Base-by-base conservation (phyloP, 179 eudicot genomes). In the Camellia oleifera region DNA sequence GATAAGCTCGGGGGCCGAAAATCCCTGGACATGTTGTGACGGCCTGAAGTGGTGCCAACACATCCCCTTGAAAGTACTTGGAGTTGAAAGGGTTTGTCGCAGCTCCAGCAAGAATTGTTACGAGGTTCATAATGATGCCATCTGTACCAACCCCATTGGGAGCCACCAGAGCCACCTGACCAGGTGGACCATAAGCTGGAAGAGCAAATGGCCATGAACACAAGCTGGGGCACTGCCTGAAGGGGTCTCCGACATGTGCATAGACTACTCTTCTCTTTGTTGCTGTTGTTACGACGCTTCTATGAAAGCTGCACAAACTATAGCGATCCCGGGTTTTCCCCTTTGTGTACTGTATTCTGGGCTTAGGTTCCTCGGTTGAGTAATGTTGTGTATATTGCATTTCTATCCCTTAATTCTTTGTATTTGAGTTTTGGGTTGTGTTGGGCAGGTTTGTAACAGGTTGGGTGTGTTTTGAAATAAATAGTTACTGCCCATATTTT, bases 71-170 rank as follows among this genome's bases (percentile, higher is more conserved):
- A 42, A 68, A 83, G 63, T 82, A 82, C 7, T 82, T 82, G 13
- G 68, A 52, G 26, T 74, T 74, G 57, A 79, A 82, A 8, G 85
- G 82, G 48, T 83, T 83, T 7, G 85, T 75, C 23, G 58, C 69
- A 1, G 80, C 82, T n/a, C 79, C 82, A 0, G 82, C 80, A 26
- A 79, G 82, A 58, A 79, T 17, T 0, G 77, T 83, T 0, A 82
- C 85, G 2, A 83, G 20, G 40, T 79, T 83, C 17, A 83, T 54
- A 5, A 78, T 12, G 17, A 75, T 79, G 7, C 79, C 82, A 75
- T 83, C 82, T 9, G 77, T 12, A 12, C 82, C 73, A 17, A 83
- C 76, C 18, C 85, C 85, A 75, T 83, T 79, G 2, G 85, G 82
- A 4, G 77, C 82, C 54, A 83, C 79, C 7, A 79, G 69, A 32